Percentiles rank a stretch among this genome's conserved stretches.
Conservation (phyloP, 208 protist genomes). For the Trypanosoma vivax region DNA sequence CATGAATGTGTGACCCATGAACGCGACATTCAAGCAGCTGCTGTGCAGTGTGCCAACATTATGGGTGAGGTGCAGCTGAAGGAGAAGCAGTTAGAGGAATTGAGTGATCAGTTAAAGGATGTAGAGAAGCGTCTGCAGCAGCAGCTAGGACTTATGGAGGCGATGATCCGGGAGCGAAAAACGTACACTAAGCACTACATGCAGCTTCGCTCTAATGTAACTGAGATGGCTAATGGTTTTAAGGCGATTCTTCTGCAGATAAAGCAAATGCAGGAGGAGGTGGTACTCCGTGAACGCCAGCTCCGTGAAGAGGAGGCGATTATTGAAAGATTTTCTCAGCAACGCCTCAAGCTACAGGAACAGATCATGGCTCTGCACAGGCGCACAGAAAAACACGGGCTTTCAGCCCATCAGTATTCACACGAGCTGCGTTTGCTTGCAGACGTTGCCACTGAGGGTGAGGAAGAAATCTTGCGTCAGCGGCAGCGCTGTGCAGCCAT, state of each 20-base stretch:
- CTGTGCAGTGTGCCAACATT: conserved; percentile 61
- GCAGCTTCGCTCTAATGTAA: conserved; percentile 91
- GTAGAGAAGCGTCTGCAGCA: conserved; percentile 48
- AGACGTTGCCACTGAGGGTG: conserved; percentile 88
- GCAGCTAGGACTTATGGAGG: conserved; percentile 85
- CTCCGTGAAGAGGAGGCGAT: conserved; percentile 29
- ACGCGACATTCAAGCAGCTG: conserved; percentile 53
- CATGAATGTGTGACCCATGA: conserved; percentile 85
- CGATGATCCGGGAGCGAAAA: conserved; percentile 93
- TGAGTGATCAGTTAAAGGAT: conserved; percentile 76
- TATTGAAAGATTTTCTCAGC: conserved; percentile 39
- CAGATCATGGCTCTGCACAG: conserved; percentile 41
- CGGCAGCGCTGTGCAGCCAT: conserved; percentile 89
- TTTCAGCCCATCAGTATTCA: conserved; percentile 34
- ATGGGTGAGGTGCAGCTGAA: conserved; percentile 86
- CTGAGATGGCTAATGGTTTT: conserved; percentile 92
- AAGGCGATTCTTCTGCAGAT: conserved; percentile 93
- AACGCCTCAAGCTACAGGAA: conserved; percentile 40
- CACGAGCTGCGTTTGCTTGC: conserved; percentile 89
- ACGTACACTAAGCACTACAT: conserved; percentile 94
- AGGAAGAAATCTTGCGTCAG: conserved; percentile 81
- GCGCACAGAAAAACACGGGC: conserved; percentile 27
- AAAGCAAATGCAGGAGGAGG: conserved; percentile 90
- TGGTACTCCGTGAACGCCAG: conserved; percentile 70
- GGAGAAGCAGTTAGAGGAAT: conserved; percentile 72